phyloP scores from a whole-genome alignment of 192 early-diverging fungal species.

The Coemansia sp. region DNA sequence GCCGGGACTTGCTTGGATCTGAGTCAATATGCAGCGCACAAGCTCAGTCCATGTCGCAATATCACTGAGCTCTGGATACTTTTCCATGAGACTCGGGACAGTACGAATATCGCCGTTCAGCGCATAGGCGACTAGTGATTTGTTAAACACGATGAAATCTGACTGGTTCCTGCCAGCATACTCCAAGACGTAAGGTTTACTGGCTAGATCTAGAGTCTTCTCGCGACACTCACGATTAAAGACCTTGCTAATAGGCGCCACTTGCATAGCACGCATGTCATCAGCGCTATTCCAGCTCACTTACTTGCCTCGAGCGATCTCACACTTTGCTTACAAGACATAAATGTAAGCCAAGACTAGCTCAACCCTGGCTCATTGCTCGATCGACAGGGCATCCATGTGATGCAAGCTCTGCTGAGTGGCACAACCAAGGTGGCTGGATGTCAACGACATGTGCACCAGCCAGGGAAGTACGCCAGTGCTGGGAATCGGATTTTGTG shows the following conservation, averaged over 20 bases:
- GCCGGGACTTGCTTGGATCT: conserved; percentile 1
- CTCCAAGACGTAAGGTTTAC: no score
- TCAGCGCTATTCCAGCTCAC: no score
- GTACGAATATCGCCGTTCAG: conserved; percentile 23
- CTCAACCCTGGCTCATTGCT: no score
- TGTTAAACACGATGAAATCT: conserved; percentile 18
- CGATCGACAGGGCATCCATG: no score
- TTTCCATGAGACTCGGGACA: conserved; percentile 33
- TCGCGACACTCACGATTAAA: no score
- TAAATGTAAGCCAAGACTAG: not conserved
- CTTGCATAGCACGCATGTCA: no score
- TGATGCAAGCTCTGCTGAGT: no score
- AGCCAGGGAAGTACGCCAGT: not conserved
- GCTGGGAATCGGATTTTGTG: not conserved
- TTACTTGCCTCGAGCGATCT: not conserved
- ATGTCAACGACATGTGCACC: not conserved
- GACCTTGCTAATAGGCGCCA: no score
- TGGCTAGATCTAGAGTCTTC: no score
- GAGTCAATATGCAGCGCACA: not conserved
- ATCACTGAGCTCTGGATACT: conserved; percentile 19
- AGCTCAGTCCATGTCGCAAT: conserved; percentile 29
- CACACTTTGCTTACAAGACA: not conserved
- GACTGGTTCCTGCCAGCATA: not conserved
- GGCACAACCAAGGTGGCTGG: not conserved
- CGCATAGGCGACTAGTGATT: conserved; percentile 28